These are phyloP conservation scores for Trichoderma atrobrunneum DNA, from an alignment of 2,329 filamentous ascomycete species.

Conservation along the genomic window DNA sequence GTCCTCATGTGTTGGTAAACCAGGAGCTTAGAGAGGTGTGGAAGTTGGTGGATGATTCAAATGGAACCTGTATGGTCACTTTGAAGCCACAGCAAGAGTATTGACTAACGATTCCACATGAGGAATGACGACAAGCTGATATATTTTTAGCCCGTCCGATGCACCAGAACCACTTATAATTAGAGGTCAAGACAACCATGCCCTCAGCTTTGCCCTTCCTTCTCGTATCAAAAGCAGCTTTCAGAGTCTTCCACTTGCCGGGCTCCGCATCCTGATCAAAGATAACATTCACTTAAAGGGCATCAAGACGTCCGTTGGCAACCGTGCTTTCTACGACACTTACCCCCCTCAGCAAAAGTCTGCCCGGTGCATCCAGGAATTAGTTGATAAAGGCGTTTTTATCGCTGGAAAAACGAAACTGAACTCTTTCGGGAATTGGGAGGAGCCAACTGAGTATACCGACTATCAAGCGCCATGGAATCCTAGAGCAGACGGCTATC, in stretches of 20 bases:
- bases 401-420: not conserved
- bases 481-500: not conserved
- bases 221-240: not conserved
- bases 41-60: not conserved
- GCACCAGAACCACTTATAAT: not conserved
- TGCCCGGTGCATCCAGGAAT: not conserved
- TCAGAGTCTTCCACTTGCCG: not conserved
- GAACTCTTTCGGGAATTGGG: not conserved
- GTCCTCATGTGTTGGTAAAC: not conserved
- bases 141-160: not conserved
- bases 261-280: not conserved
- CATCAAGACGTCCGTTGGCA: not conserved
- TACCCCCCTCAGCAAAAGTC: not conserved
- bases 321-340: not conserved
- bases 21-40: not conserved
- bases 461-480: not conserved
- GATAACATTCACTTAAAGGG: not conserved
- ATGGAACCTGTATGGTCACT: not conserved
- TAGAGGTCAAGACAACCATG: not conserved
- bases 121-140: not conserved
- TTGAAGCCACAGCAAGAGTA: not conserved
- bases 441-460: not conserved
- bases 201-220: not conserved
- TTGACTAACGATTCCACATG: not conserved
- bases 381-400: not conserved